Percentiles rank a stretch among this genome's conserved stretches.
These are phyloP conservation scores for Pythium sp. DNA, from an alignment of 352 stramenopile species.

Conservation along the genomic window DNA sequence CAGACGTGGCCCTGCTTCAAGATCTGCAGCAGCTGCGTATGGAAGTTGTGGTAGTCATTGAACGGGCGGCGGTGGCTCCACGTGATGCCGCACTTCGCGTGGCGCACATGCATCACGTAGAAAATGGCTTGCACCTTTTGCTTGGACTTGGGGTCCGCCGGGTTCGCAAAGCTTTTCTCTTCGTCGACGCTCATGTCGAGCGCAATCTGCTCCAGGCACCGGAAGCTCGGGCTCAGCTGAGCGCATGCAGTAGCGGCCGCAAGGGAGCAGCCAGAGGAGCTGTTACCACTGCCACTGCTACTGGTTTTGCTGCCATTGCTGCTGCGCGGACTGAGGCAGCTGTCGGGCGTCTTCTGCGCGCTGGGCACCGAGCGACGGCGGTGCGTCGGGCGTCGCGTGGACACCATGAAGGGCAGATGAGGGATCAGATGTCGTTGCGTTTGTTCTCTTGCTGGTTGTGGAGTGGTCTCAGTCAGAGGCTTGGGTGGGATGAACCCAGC, in stretches of 20 bases:
- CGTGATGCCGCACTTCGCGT: slow-evolving; percentile 7
- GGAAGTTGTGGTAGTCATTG: neutral
- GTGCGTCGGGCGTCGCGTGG: neutral
- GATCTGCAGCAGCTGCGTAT: slow-evolving; percentile 6
- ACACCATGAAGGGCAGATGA: neutral
- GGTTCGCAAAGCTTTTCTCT: slow-evolving; percentile 3
- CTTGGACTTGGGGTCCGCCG: neutral
- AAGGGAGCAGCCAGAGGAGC: neutral
- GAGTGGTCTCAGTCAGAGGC: neutral
- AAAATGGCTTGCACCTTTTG: neutral
- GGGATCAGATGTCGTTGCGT: neutral
- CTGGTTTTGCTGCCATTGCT: neutral
- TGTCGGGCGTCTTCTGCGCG: neutral
- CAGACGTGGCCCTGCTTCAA: slow-evolving; percentile 14
- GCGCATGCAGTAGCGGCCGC: neutral
- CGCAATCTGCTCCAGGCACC: slow-evolving; percentile 12
- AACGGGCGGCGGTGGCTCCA: slow-evolving; percentile 8
- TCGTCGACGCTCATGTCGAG: slow-evolving; percentile 14
- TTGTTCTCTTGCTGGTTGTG: neutral
- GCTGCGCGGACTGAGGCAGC: slow-evolving; percentile 7
- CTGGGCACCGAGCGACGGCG: neutral
- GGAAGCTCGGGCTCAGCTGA: slow-evolving; percentile 14
- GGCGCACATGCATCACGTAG: slow-evolving; percentile 14
- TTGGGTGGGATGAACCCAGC: neutral
- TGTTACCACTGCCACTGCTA: neutral